Evolutionary conservation across 2,329 filamentous ascomycete genomes (phyloP), one percentile per base, ranked within the genome.

Genomic region (Verticillium klebahnii): DNA sequence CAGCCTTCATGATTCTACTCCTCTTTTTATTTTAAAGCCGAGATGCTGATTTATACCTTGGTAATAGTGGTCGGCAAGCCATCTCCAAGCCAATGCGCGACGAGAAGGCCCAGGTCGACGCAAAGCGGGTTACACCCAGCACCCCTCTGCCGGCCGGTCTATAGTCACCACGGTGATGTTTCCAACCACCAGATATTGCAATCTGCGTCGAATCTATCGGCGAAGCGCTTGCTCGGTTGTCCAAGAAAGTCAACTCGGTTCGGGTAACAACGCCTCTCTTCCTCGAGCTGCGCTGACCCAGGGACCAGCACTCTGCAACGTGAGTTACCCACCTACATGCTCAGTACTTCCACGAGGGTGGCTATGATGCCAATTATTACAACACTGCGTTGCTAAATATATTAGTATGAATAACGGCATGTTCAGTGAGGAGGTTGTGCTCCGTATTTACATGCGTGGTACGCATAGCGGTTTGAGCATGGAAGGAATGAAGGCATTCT

Each of bases 41-140:
- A 64, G 55, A 64, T 60, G 2, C 37, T 62, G 25, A n/a, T 9
- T 54, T 68, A 67, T 11, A 64, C 61, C 29, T 61, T 69, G 34
- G 45, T 57, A 15, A 63, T 62, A 1, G 62, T 59, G 19, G 59
- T 23, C 17, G 60, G 60, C 19, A 29, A 60, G 19, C 29, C 67
- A n/a, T 52, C 34, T 25, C 29, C 1, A 32, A 12, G 6, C 23
- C 14, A 12, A 32, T 32, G 39, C n/a, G 17, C 23, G 39, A 45
- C 39, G 39, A 45, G 39, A 45, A n/a, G 39, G 17, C 39, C 39
- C 6, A 23, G n/a, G 39, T 17, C n/a, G n/a, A 45, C 39, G 19
- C 8, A 19, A 8, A 45, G 39, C 39, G n/a, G n/a, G 11, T 19
- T 23, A 15, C n/a, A 45, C 64, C 63, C 50, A 66, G 64, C 17